Base-by-base conservation (phyloP, 2,329 filamentous ascomycete genomes). In the Alternaria hordeiaustralica region DNA sequence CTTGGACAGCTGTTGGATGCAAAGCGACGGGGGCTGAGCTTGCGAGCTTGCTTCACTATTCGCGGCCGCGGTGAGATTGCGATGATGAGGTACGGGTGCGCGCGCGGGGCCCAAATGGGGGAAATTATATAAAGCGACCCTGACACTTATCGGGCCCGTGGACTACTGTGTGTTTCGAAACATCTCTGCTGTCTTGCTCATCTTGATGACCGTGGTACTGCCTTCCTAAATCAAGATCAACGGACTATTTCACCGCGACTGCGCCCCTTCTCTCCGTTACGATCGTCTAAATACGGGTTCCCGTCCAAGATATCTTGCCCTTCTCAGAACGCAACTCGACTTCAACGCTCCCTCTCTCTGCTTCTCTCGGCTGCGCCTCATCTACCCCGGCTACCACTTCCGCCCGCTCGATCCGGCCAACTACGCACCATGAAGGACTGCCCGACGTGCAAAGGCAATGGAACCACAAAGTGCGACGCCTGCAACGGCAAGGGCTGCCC, bases 371-470 rank as follows among this genome's bases (percentile, higher is more conserved):
- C 49, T 51, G 49, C 28, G 49, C 49, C 49, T 20, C 49, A 41
- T 41, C 30, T 36, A 44, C 25, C 46, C 53, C 67, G 65, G 63
- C 63, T 62, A 54, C 51, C 43, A 54, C 58, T 55, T 58, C 45
- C 58, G 45, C 58, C 60, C 59, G 28, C 54, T 45, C 33, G 30
- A 66, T 65, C 63, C 50, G 59, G 20, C n/a, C 54, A 54, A 44
- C 49, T 30, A 58, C 53, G 53, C 45, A 50, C 58, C 28, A 70
- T 72, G 67, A 78, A 77, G 66, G 75, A 77, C 70, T 78, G 76
- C 60, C 74, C 75, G 43, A 75, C 68, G 33, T 78, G 76, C 63
- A 75, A 65, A 47, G 76, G 76, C 57, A 74, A 77, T 53, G 76
- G 76, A 25, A 72, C 70, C 9, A 67, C 69, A 55, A 78, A 76